phyloP scores from a whole-genome alignment of 2,329 filamentous ascomycete species.

The Fusarium sp. region DNA sequence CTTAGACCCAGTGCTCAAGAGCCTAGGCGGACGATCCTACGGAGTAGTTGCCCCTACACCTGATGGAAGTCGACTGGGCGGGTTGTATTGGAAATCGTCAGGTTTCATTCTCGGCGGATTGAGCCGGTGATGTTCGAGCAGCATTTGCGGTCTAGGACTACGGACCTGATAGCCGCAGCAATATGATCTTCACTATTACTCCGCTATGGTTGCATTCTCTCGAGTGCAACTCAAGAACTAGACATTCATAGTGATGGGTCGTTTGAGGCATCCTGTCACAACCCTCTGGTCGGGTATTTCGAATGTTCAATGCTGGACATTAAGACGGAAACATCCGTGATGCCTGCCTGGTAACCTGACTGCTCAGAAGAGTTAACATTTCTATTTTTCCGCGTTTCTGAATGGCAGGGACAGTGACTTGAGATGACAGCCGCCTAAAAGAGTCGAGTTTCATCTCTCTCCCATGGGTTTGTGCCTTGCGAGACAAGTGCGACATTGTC shows the following conservation, averaged over 20 bases:
- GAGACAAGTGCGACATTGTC: background rate
- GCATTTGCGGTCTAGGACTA: slow-evolving; percentile 7
- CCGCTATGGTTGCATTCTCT: slow-evolving; percentile 20
- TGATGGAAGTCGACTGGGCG: background rate
- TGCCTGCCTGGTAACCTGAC: background rate
- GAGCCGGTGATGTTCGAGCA: slow-evolving; percentile 18
- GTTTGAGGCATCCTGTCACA: slow-evolving; percentile 3
- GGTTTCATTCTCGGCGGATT: slow-evolving; percentile 1
- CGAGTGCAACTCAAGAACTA: slow-evolving; percentile 2
- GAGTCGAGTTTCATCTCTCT: slow-evolving; percentile 29
- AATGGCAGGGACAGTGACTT: background rate
- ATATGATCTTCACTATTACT: slow-evolving; percentile 31
- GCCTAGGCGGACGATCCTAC: slow-evolving; percentile 5
- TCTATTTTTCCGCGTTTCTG: background rate
- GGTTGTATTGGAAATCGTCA: slow-evolving; percentile 13
- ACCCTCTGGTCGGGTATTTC: slow-evolving; percentile 8
- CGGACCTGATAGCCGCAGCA: slow-evolving; percentile 7
- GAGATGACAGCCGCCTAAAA: slow-evolving; percentile 6
- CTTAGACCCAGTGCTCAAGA: background rate
- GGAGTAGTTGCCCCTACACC: slow-evolving; percentile 1
- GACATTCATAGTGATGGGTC: background rate
- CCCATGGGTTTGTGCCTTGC: background rate
- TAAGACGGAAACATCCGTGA: background rate
- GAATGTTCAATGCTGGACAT: background rate
- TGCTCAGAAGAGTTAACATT: background rate